Evolutionary conservation across 305 asterid genomes (phyloP).

Genomic region (Fraxinus sp.): DNA sequence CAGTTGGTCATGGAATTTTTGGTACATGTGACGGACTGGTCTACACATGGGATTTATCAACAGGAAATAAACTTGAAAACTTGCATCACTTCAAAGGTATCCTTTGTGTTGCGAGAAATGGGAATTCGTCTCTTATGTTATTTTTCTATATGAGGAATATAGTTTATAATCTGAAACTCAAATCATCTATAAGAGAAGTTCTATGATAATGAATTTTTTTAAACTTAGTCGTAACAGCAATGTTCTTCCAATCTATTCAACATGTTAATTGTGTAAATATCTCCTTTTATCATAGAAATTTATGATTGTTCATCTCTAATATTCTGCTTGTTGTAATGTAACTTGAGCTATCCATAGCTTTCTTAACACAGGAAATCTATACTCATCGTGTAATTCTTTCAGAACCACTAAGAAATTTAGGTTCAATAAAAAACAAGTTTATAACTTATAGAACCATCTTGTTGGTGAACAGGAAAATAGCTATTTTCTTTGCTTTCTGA

Average conservation of each 20-base stretch:
- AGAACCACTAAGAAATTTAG: neutral
- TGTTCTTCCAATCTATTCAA: neutral
- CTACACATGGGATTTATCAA: slow-evolving; percentile 75
- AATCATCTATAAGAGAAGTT: neutral
- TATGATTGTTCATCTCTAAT: neutral
- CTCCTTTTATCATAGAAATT: neutral
- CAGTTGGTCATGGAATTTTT: slow-evolving; percentile 69
- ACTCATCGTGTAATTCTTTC: neutral
- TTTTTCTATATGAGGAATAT: neutral
- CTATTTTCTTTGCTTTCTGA: neutral
- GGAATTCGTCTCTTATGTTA: neutral
- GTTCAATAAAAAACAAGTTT: neutral
- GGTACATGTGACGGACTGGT: slow-evolving; percentile 74
- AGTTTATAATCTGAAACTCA: neutral
- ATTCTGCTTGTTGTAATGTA: neutral
- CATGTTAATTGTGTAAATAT: neutral
- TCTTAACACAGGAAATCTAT: neutral
- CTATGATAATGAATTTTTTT: neutral
- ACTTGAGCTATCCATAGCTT: neutral
- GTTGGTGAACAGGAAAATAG: neutral
- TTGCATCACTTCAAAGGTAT: slow-evolving; percentile 70
- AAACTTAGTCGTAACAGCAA: neutral
- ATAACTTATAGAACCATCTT: neutral
- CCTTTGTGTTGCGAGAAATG: slow-evolving; percentile 3
- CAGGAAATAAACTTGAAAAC: slow-evolving; percentile 63